Base-by-base conservation (phyloP, 2,329 filamentous ascomycete species). In the Epichloe uncinata region DNA sequence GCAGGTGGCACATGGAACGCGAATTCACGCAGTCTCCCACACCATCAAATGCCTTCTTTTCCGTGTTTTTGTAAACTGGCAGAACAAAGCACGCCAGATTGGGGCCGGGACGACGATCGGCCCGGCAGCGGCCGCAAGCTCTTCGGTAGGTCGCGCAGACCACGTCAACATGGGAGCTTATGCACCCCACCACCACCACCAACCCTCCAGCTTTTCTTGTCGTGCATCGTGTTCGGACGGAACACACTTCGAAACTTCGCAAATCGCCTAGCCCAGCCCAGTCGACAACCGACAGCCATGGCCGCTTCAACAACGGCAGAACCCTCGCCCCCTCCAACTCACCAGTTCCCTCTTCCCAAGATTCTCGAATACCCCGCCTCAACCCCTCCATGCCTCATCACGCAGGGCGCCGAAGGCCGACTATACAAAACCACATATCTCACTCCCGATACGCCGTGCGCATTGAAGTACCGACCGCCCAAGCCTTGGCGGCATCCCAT, bases 361-460 rank as follows among this genome's bases (percentile, higher is more conserved):
- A 76, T 84, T 57, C 84, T 89, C 66, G 73, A 74, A 52, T 71
- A 80, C 70, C 77, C 78, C 63, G 71, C 77, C 54, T 72, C 79
- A 38, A 66, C 73, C 57, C 67, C 78, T 45, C 81, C 87, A 55
- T 67, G 64, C 45, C 85, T 95, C 61, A 79, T 97, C 58, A 84
- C 87, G 51, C 93, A 97, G 75, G 93, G 93, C 69, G 93, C 93
- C 63, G 93, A 98, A 78, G 90, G 87, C 53, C 87, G 91, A 56
- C 80, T 98, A 63, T 97, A 94, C 79, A 84, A 82, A 66, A 91
- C 87, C 16, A 82, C 79, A 50, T 94, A 87, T 69, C 82, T 96
- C 49, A 65, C 76, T 1, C 77, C 85, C 38, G 65, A 73, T 50
- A 73, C 79, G 9, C 79, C 84, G 13, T 85, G 82, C 63, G 87